phyloP scores from a whole-genome alignment of 306 rosid genomes.

The Mimosa bimucronata region DNA sequence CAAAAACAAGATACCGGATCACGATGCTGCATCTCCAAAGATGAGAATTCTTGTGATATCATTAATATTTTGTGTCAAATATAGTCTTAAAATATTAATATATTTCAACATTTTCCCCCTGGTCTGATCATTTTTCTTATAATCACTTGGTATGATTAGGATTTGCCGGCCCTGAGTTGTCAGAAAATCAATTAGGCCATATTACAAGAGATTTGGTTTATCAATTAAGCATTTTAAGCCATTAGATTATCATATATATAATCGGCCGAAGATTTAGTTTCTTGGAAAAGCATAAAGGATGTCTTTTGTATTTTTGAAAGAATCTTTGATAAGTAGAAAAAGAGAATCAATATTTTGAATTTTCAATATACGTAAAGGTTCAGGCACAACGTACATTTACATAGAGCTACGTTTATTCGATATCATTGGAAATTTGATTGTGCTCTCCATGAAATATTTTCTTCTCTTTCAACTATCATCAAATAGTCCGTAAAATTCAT shows the following conservation, averaged over 20 bases:
- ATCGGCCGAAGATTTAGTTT: neutral
- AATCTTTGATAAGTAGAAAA: neutral
- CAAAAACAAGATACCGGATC: too few relatives aligned
- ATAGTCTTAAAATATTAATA: too few relatives aligned
- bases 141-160: neutral
- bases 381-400: neutral
- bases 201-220: neutral
- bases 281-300: neutral
- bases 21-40: too few relatives aligned
- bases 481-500: neutral
- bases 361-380: neutral
- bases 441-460: too few relatives aligned
- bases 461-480: neutral
- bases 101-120: neutral
- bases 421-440: too few relatives aligned
- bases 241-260: too few relatives aligned
- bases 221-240: too few relatives aligned
- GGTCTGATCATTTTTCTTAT: neutral
- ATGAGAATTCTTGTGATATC: too few relatives aligned
- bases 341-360: neutral
- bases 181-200: too few relatives aligned
- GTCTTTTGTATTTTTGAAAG: too few relatives aligned
- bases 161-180: neutral
- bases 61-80: too few relatives aligned
- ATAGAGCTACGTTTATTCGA: neutral